Base-by-base conservation (phyloP, 2,329 filamentous ascomycete genomes). In the Alternaria consortialis region DNA sequence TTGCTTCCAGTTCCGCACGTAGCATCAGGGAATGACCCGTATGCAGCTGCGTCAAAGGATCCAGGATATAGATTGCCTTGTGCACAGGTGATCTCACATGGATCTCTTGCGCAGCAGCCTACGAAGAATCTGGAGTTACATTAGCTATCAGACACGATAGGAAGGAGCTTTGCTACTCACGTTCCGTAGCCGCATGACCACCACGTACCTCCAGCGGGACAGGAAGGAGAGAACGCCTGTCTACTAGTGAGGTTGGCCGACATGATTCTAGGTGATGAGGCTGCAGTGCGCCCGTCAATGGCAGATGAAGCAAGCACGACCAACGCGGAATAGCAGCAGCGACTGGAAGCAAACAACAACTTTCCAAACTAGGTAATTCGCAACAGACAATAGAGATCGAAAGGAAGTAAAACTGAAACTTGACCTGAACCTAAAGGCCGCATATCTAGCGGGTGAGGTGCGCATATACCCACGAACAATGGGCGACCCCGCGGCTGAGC, bases 101-200 rank as follows among this genome's bases (percentile, higher is more conserved):
- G 74, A 40, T 79, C 67, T 20, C 62, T 58, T 13, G 60, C 67
- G 58, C 80, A 81, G 63, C 79, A 80, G 4, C 79, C 79, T 7
- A 80, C 68, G 56, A 80, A 81, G 31, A 63, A 66, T 29, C 63
- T 67, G 7, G 20, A 1, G 23, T 9, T 11, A n/a, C 3, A n/a
- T 60, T 36, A 63, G 60, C 9, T 12, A 11, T 20, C 25, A 34
- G 20, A 23, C 15, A 15, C n/a, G 29, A 12, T 9, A 31, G n/a
- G 2, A 11, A 11, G 12, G 20, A 23, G 12, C 8, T 27, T 29
- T 13, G 15, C 5, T 4, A 57, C 63, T 58, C 37, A 64, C 47
- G 73, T 65, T 8, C 64, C 58, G 6, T 65, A 66, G 17, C 69
- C 61, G 55, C 79, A 81, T 15, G 78, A 71, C 57, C 78, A 76